Evolutionary conservation across 805 yeast species (phyloP).

Genomic region (Metschnikowia shivogae): DNA sequence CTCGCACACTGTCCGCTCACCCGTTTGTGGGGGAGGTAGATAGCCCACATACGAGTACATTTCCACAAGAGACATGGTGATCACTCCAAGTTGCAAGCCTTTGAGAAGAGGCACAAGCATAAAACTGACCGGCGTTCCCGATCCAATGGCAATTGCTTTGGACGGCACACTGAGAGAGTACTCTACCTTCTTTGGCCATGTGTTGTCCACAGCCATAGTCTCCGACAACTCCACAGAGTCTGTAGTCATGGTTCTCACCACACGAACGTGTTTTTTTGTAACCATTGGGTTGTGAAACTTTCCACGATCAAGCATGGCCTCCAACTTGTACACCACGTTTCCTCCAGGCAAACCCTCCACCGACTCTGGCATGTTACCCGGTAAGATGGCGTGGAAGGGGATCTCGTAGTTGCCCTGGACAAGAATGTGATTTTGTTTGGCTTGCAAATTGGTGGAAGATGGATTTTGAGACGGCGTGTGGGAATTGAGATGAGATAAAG

Average conservation of each 20-base stretch:
- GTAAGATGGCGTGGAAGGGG: constrained; percentile 80
- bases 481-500: constrained; percentile 15
- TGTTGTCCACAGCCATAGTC: constrained; percentile 88
- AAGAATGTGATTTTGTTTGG: constrained; percentile 37
- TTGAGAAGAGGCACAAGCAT: constrained; percentile 75
- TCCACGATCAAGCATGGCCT: constrained; percentile 80
- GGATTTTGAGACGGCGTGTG: constrained; percentile 11
- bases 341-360: constrained; percentile 88
- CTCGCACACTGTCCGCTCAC: constrained; percentile 56
- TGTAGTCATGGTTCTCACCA: constrained; percentile 81
- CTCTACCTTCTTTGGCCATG: constrained; percentile 94
- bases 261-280: constrained; percentile 69
- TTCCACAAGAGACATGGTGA: constrained; percentile 67
- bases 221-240: constrained; percentile 86
- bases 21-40: constrained; percentile 50
- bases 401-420: constrained; percentile 81
- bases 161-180: constrained; percentile 83
- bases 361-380: constrained; percentile 82
- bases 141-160: constrained; percentile 87
- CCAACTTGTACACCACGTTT: constrained; percentile 64
- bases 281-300: constrained; percentile 63
- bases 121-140: constrained; percentile 64
- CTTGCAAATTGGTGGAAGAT: constrained; percentile 26
- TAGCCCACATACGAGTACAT: constrained; percentile 57
- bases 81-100: constrained; percentile 74